Base-by-base conservation (phyloP, 768 basidiomycete genomes). In the Auricularia cornea region DNA sequence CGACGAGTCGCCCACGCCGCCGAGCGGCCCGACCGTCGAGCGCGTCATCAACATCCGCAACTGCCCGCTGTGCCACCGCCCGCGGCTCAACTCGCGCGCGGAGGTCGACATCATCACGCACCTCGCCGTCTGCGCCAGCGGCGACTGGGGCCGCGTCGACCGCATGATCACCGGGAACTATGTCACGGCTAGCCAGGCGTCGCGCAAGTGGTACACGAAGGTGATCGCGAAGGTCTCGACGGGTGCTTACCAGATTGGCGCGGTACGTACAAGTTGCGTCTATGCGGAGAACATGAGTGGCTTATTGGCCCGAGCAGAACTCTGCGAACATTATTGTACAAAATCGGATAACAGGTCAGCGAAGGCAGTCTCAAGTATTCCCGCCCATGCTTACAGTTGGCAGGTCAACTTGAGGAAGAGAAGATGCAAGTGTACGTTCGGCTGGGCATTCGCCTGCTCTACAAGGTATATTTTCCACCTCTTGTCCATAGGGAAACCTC, bases 311-410 rank as follows among this genome's bases (percentile, higher is more conserved):
- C 29, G 23, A 2, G 8, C 70, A 92, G 90, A 97, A 99, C 70
- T 95, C 93, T 60, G 96, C 94, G 29, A 99, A 99, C 71, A 97
- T 99, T 67, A 93, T 98, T 64, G 95, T 99, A 1, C 96, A 98
- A 76, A 94, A 98, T 72, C 82, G 96, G 16, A 74, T 85, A 73
- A 94, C 92, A 0, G 96, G 96, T 0, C 20, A 48, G 44, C 18
- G 8, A 40, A 40, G 8, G 18, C 38, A 18, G 8, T 40, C 8
- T 8, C 38, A 18, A 40, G 38, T 40, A 40, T 8, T 40, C n/a
- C n/a, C n/a, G n/a, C n/a, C n/a, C 38, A 40, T 18, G 18, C 38
- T 40, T 8, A 40, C 38, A 18, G 38, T 8, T 40, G 8, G 8
- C 38, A 40, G 38, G 51, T n/a, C 90, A 92, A 72, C 72, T 98